These are phyloP conservation scores for Cyathus striatus DNA, from an alignment of 768 basidiomycete species.

Conservation along the genomic window DNA sequence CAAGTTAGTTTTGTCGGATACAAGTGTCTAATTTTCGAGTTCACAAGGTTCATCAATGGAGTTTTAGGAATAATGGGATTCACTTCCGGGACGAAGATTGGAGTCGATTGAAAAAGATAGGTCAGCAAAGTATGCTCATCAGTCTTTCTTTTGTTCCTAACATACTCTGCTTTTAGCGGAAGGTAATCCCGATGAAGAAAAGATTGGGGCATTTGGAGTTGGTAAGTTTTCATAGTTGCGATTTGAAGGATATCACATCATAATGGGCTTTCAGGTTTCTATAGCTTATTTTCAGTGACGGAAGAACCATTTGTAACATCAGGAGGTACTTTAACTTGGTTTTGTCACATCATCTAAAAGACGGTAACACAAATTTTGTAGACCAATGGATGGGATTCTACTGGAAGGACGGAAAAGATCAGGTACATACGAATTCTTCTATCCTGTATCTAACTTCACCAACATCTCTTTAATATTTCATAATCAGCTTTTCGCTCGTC, in stretches of 20 bases:
- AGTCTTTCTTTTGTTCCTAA: neutral
- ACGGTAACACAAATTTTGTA: too few relatives aligned
- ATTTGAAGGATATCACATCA: neutral
- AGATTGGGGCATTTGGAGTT: conserved; percentile 95
- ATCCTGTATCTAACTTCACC: neutral
- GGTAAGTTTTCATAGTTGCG: conserved; percentile 31
- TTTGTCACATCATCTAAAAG: too few relatives aligned
- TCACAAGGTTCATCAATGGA: conserved; percentile 70
- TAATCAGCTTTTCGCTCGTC: conserved; percentile 71
- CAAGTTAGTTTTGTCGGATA: neutral
- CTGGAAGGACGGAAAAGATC: conserved; percentile 92
- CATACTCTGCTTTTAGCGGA: conserved; percentile 46
- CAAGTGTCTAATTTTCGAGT: neutral
- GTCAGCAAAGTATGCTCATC: conserved; percentile 25
- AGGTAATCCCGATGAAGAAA: conserved; percentile 91
- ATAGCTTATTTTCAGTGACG: conserved; percentile 78
- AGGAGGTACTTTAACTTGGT: conserved; percentile 42
- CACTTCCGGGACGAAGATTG: conserved; percentile 84
- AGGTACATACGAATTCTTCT: conserved; percentile 39
- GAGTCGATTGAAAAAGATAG: conserved; percentile 86
- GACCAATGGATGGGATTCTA: conserved; percentile 95
- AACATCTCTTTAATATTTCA: conserved; percentile 6
- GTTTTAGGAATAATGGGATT: conserved; percentile 85
- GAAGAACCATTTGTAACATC: conserved; percentile 82
- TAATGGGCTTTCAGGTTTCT: conserved; percentile 45